Evolutionary conservation across 2,329 filamentous ascomycete species (phyloP).

Genomic region (Alternaria angustiovoidea): DNA sequence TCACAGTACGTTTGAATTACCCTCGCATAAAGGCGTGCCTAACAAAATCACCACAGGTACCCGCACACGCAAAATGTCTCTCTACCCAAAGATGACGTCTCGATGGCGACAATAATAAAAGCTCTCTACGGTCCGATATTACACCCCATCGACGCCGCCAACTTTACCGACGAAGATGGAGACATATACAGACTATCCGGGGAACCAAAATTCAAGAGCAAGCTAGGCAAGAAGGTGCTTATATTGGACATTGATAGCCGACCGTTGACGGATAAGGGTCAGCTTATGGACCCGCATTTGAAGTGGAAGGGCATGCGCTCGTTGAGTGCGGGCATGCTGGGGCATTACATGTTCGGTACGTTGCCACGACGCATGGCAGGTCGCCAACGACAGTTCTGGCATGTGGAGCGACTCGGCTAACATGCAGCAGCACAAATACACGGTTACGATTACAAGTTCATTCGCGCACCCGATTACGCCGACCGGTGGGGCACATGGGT

Average conservation of each 20-base stretch:
- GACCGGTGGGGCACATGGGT: constrained; percentile 59
- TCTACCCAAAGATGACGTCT: constrained; percentile 37
- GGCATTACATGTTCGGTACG: constrained; percentile 50
- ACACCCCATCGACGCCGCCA: constrained; percentile 45
- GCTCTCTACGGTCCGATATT: constrained; percentile 48
- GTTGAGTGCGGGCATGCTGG: constrained; percentile 50
- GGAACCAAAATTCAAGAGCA: constrained; percentile 44
- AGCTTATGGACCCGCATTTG: constrained; percentile 48
- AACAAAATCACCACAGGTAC: constrained; percentile 25
- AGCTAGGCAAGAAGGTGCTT: constrained; percentile 49
- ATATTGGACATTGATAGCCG: constrained; percentile 51
- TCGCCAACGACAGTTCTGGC: neutral
- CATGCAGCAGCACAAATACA: constrained; percentile 54
- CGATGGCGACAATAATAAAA: constrained; percentile 50
- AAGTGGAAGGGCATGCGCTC: constrained; percentile 50
- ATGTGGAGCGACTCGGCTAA: constrained; percentile 17
- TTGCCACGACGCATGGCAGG: neutral
- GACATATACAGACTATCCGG: constrained; percentile 42
- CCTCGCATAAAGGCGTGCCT: constrained; percentile 2
- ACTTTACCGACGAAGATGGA: constrained; percentile 51
- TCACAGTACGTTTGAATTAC: constrained; percentile 30
- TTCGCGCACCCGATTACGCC: constrained; percentile 53
- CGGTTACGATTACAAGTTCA: constrained; percentile 60
- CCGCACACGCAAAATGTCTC: constrained; percentile 36
- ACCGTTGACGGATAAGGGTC: constrained; percentile 43